phyloP scores from a whole-genome alignment of 805 yeast genomes.

The Candida peoriensis region DNA sequence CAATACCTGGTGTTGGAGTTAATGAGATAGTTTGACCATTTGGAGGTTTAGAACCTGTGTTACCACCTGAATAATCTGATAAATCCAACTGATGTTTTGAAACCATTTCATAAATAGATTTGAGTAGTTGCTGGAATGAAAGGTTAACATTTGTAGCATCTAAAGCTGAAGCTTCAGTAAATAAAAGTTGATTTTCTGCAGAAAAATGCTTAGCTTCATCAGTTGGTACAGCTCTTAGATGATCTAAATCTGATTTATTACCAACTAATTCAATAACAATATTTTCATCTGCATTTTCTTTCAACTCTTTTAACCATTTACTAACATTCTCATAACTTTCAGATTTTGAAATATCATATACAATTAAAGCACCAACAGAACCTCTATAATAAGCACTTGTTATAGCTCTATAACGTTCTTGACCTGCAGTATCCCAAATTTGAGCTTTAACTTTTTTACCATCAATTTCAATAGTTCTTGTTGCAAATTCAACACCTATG shows the following conservation, averaged over 20 bases:
- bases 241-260: conserved; percentile 86
- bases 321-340: conserved; percentile 81
- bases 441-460: conserved; percentile 84
- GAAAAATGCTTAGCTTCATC: conserved; percentile 96
- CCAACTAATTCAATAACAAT: conserved; percentile 93
- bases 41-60: conserved; percentile 60
- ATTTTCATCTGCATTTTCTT: conserved; percentile 90
- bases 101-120: conserved; percentile 92
- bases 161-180: conserved; percentile 94
- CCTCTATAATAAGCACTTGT: conserved; percentile 97
- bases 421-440: conserved; percentile 99
- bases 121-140: conserved; percentile 89
- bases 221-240: conserved; percentile 93
- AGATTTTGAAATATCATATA: conserved; percentile 90
- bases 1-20: conserved; percentile 89
- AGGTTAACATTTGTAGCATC: conserved; percentile 92
- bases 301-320: conserved; percentile 86
- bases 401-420: conserved; percentile 96
- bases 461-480: conserved; percentile 85
- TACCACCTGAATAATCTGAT: conserved; percentile 55
- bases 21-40: conserved; percentile 88
- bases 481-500: conserved; percentile 97
- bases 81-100: conserved; percentile 88
- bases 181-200: conserved; percentile 82
- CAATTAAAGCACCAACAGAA: conserved; percentile 95